phyloP scores from a whole-genome alignment of 1,284 basidiomycete genomes.

The Puccinia coronata region DNA sequence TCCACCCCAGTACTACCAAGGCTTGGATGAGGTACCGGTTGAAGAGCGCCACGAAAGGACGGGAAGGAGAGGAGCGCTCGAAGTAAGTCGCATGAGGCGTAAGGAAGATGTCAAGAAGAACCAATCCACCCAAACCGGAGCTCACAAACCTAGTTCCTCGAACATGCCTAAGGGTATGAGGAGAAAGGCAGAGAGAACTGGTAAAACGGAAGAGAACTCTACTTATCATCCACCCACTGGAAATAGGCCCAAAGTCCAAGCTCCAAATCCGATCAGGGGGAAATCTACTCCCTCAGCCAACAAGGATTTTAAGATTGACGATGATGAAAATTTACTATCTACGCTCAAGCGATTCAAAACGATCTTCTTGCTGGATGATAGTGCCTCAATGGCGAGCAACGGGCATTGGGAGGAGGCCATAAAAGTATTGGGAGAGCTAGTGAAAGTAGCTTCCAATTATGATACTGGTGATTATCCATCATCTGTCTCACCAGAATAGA shows the following conservation, averaged over 20 bases:
- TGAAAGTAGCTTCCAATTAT: neutral
- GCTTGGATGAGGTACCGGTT: neutral
- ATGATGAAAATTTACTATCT: slow-evolving; percentile 18
- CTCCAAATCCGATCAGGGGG: neutral
- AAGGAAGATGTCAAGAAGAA: neutral
- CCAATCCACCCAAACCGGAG: neutral
- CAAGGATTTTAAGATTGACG: neutral
- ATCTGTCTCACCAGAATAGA: neutral
- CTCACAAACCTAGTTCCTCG: neutral
- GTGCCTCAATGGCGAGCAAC: slow-evolving; percentile 31
- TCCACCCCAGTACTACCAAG: neutral
- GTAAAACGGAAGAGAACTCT: neutral
- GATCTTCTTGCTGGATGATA: slow-evolving; percentile 33
- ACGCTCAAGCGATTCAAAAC: slow-evolving; percentile 29
- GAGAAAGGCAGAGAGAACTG: neutral
- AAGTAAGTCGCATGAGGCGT: neutral
- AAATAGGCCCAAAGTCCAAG: too few species aligned
- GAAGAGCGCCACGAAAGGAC: neutral
- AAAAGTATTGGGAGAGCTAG: neutral
- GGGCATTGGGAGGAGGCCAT: slow-evolving; percentile 16
- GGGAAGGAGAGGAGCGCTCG: neutral
- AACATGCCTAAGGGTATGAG: neutral
- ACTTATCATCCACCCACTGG: neutral
- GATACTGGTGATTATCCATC: slow-evolving; percentile 14
- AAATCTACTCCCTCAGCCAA: neutral